Evolutionary conservation across 208 protist genomes (phyloP), one percentile per base, ranked within the genome.

Genomic region (Naegleria gruberi): DNA sequence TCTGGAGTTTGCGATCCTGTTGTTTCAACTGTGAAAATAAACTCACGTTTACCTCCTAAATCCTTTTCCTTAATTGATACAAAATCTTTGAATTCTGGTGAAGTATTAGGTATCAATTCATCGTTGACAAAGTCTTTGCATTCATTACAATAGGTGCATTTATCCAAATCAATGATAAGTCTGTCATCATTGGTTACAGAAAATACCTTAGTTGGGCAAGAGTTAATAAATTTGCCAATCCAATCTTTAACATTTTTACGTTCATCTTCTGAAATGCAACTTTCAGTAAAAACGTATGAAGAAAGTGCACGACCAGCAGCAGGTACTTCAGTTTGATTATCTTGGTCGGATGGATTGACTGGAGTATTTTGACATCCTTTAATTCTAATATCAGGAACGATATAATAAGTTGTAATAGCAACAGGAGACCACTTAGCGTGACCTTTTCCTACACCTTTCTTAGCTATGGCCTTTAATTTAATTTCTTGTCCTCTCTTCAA

Each of bases 391-490:
- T 97, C 95, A 15, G 97, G 94, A 0, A 95, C 94, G 92, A 97
- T 98, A 57, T 95, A 96, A 96, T 98, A 98, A 43, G 96, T 95
- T 42, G 98, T 96, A 19, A 96, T 97, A 5, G 96, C 94, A 19
- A 97, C 96, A 0, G 97, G 96, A 94, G 96, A 97, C 95, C 98
- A 99, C 94, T 99, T 99, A 10, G 98, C 97, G 90, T 99, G 99
- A 73, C 98, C 97, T 93, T 99, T 99, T 47, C 97, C 98, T 57
- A 99, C 98, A 90, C 98, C 97, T 92, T 98, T 97, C 15, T 94
- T 94, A n/a, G 97, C 96, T 23, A 96, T 92, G 12, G 97, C 91
- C 8, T 91, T 91, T 51, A 97, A 89, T 45, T 94, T 94, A 42
- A 98, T 90, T 86, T 94, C 93, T 92, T 98, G 97, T 30, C 93